phyloP scores from a whole-genome alignment of 495 filamentous ascomycete genomes.

The Hypomontagnella monticulosa region DNA sequence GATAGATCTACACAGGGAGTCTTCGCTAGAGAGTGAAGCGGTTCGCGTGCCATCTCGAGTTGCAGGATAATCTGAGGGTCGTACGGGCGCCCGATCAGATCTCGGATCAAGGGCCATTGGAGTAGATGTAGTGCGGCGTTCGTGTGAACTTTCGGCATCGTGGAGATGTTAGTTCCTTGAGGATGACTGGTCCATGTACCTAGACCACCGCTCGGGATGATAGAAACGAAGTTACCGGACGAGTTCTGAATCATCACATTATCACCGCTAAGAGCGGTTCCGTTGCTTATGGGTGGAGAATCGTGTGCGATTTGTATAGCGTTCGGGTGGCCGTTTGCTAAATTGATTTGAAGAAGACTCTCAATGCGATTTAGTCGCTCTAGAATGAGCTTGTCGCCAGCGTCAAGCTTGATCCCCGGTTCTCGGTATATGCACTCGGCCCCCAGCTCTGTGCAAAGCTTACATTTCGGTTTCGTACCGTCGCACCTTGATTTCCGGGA shows the following conservation, averaged over 20 bases:
- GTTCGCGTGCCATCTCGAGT: slow-evolving; percentile 82
- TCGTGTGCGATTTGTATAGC: slow-evolving; percentile 57
- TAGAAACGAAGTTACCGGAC: slow-evolving; percentile 61
- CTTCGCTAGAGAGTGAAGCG: slow-evolving; percentile 70
- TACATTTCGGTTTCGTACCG: slow-evolving; percentile 83
- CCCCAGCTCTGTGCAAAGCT: slow-evolving; percentile 81
- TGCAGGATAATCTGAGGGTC: slow-evolving; percentile 81
- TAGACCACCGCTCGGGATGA: slow-evolving; percentile 71
- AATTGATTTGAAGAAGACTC: slow-evolving; percentile 74
- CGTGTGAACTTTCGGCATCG: slow-evolving; percentile 84
- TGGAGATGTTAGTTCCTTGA: slow-evolving; percentile 74
- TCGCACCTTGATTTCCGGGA: slow-evolving; percentile 85
- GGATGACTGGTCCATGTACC: slow-evolving; percentile 73
- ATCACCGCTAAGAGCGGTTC: slow-evolving; percentile 72
- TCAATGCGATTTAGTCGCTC: slow-evolving; percentile 81
- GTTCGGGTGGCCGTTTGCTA: slow-evolving; percentile 59
- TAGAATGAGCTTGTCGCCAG: slow-evolving; percentile 84
- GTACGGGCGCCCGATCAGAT: slow-evolving; percentile 77
- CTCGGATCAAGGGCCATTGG: slow-evolving; percentile 81
- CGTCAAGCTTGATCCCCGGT: slow-evolving; percentile 87
- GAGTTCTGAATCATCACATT: slow-evolving; percentile 62
- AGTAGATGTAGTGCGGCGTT: slow-evolving; percentile 80
- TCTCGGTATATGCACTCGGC: slow-evolving; percentile 86
- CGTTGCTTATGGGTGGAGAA: slow-evolving; percentile 76
- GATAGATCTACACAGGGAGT: slow-evolving; percentile 72